Evolutionary conservation across 2,329 filamentous ascomycete genomes (phyloP).

Genomic region (Plenodomus biglobosus): DNA sequence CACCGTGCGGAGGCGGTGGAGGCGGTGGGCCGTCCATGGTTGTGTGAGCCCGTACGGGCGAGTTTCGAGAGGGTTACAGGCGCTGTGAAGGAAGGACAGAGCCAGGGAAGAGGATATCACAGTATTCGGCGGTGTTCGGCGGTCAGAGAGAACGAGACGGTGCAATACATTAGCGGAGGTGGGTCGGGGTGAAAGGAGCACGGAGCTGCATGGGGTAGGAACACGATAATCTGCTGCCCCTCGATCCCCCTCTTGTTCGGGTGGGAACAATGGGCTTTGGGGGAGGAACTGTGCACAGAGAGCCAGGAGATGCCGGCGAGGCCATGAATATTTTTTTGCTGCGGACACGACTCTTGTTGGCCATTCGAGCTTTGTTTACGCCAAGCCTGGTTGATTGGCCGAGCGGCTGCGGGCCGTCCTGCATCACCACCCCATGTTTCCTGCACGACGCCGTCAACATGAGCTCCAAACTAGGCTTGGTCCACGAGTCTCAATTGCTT

Average conservation of each 20-base stretch:
- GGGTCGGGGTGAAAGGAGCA: constrained; percentile 14
- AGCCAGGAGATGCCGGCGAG: background rate
- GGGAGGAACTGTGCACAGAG: background rate
- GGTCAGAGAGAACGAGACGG: constrained; percentile 14
- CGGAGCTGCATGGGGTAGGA: constrained; percentile 5
- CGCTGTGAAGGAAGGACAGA: constrained; percentile 7
- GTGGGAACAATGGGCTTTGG: background rate
- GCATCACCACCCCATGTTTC: background rate
- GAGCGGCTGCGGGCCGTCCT: background rate
- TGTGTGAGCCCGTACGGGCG: constrained; percentile 30
- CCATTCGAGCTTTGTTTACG: background rate
- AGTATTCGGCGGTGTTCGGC: constrained; percentile 6
- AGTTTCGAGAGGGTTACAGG: constrained; percentile 15
- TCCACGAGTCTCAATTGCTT: background rate
- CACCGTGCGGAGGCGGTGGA: constrained; percentile 83
- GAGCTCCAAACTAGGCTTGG: too few species aligned
- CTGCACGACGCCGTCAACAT: background rate
- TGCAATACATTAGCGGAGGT: constrained; percentile 31
- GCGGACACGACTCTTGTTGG: background rate
- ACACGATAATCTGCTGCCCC: background rate
- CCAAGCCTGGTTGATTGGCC: background rate
- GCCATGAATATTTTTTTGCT: background rate
- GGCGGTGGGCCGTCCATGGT: constrained; percentile 60
- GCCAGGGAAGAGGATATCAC: constrained; percentile 2
- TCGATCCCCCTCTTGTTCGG: background rate